Base-by-base conservation (phyloP, 495 filamentous ascomycete species). In the Penicillium maclennaniae region DNA sequence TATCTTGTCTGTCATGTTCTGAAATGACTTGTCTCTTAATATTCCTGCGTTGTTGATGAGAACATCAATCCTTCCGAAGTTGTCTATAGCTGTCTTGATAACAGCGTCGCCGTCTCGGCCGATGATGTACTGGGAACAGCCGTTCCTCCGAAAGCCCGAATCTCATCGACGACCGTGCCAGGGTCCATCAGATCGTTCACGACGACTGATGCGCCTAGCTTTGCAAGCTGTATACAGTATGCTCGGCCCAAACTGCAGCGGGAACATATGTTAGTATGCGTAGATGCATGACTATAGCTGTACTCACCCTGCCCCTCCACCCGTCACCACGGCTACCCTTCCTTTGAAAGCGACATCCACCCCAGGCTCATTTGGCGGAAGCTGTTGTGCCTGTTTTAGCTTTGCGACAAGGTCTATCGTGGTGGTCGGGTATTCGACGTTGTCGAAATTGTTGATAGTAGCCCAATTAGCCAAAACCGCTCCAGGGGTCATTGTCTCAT, bases 11-110 rank as follows among this genome's bases (percentile, higher is more conserved):
- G 89, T 87, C 93, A 98, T 97, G 76, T 96, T 96, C 68, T 77
- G 83, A 75, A 98, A 98, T 34, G 93, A 92, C 82, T 97, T 97
- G 79, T 98, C 93, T 47, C 93, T 83, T 27, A 98, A 82, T 63
- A 98, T 97, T 65, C 93, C 93, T 41, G 93, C 93, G 64, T 98
- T 98, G 82, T 98, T 98, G 70, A 98, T 78, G 56, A 98, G 72
- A 49, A 97, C 87, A 66, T 98, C 93, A 61, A 98, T 82, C 47
- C 95, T 89, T 58, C 93, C 93, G 60, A 88, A 97, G 36, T 88
- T 83, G 65, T 97, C 93, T 59, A 98, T 95, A 50, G 91, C 90
- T 50, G 78, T 83, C 79, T 96, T 93, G 61, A 98, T 85, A 42
- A 97, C 91, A 23, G 82, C 84, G 40, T 96, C 92, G 47, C 93